A percentile compares a stretch with the other conserved stretches of the same genome.
Conservation (phyloP, 2,329 filamentous ascomycete species). For the Fusarium lateritium region DNA sequence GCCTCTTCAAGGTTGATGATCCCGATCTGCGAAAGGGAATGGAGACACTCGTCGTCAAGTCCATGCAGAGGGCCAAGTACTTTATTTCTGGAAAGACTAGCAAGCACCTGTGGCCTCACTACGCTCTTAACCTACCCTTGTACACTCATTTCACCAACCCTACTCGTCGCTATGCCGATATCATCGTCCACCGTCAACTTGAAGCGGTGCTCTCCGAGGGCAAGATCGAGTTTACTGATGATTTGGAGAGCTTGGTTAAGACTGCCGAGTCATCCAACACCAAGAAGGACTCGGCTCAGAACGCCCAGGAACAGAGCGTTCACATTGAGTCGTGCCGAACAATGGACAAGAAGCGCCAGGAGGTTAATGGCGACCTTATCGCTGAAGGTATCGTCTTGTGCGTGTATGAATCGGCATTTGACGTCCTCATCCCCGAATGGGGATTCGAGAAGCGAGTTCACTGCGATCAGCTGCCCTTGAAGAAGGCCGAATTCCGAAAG, state of each 20-base stretch:
- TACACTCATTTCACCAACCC: slow-evolving; percentile 99
- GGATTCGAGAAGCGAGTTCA: slow-evolving; percentile 99
- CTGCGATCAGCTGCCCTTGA: slow-evolving; percentile 95
- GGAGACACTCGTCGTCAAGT: slow-evolving; percentile 95
- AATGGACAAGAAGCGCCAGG: slow-evolving; percentile 93
- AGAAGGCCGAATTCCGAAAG: slow-evolving; percentile 99
- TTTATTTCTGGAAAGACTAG: slow-evolving; percentile 85
- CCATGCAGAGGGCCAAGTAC: slow-evolving; percentile 97
- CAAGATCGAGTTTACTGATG: slow-evolving; percentile 87
- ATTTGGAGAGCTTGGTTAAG: slow-evolving; percentile 89
- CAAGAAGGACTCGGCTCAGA: slow-evolving; percentile 98
- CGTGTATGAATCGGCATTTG: slow-evolving; percentile 98
- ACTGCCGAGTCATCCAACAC: slow-evolving; percentile 96
- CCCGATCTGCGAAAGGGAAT: slow-evolving; percentile 93
- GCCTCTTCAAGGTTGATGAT: slow-evolving; percentile 93
- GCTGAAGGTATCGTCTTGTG: slow-evolving; percentile 96
- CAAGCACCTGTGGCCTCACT: slow-evolving; percentile 87
- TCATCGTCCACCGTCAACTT: slow-evolving; percentile 95
- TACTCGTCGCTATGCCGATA: slow-evolving; percentile 93
- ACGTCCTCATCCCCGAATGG: slow-evolving; percentile 97
- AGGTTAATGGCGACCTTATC: slow-evolving; percentile 91
- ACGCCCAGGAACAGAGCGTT: slow-evolving; percentile 97
- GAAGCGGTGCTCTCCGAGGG: slow-evolving; percentile 88
- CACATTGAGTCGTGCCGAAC: slow-evolving; percentile 97
- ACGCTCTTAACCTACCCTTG: slow-evolving; percentile 89